Evolutionary conservation across 441 rosid species (phyloP), one percentile per base, ranked within the genome.

Genomic region (Populus hybrid): DNA sequence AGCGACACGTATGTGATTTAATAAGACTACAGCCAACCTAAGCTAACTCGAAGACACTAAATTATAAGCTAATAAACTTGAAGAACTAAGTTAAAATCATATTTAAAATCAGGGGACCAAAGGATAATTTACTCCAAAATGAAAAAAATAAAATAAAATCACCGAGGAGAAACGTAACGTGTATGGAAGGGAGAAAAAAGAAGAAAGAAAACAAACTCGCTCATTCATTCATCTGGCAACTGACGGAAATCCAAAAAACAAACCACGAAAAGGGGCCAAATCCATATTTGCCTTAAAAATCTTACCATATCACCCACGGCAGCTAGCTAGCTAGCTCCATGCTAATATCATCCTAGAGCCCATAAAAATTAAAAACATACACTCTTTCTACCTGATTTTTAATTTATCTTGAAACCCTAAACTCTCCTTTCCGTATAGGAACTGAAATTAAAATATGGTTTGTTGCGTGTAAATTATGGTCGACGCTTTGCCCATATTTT

Each of bases 181-280:
- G 57, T 14, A 3, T 50, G 18, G 5, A 50, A 50, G 57, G 57
- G 1, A 4, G 4, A 14, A 50, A 14, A 16, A 14, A 50, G n/a
- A 50, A 42, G 5, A 42, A 42, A 50, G 57, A 5, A 50, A 50
- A 50, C 57, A 50, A 50, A 50, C 32, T 30, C 32, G 8, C 6
- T 35, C 38, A 35, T 35, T 35, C 38, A 35, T 50, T 71, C 36
- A 53, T 76, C 80, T 61, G 57, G 66, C 6, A 36, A 72, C 64
- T 76, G 76, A 79, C 82, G 82, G 76, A 30, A 57, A 82, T 79
- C 85, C 76, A 30, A 30, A 30, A 30, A 30, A 38, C 79, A 79
- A 53, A 20, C 65, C 80, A 50, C 69, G 32, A 8, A 76, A 46
- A 76, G 24, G 36, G 79, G 30, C 78, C 69, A 69, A 70, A 7